A percentile compares a stretch with the other conserved stretches of the same genome.
Evolutionary conservation across 495 filamentous ascomycete genomes (phyloP).

Genomic region (Trichodelitschia bisporula): DNA sequence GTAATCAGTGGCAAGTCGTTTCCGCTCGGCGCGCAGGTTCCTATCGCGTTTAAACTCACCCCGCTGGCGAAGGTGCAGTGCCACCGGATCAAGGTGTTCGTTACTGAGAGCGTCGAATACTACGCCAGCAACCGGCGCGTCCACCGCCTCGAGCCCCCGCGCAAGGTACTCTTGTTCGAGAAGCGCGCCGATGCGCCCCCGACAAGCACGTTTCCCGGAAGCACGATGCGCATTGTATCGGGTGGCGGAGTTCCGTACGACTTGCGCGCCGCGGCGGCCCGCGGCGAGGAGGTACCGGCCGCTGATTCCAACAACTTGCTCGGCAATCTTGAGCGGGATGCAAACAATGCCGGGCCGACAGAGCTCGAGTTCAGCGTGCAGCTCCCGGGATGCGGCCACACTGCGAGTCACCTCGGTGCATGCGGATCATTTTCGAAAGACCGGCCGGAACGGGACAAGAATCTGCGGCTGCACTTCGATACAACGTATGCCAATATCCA

Average conservation of each 20-base stretch:
- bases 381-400: slow-evolving; percentile 72
- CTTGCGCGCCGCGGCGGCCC: slow-evolving; percentile 29
- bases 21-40: slow-evolving; percentile 72
- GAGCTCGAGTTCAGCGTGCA: slow-evolving; percentile 97
- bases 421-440: too few relatives aligned
- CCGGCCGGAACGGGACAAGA: slow-evolving; percentile 54
- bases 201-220: slow-evolving; percentile 51
- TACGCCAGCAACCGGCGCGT: slow-evolving; percentile 73
- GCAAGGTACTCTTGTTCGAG: slow-evolving; percentile 75
- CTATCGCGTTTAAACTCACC: slow-evolving; percentile 93
- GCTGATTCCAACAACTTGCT: slow-evolving; percentile 42
- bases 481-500: slow-evolving; percentile 92
- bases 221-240: slow-evolving; percentile 50
- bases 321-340: slow-evolving; percentile 45
- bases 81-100: slow-evolving; percentile 84
- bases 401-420: too few relatives aligned
- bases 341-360: slow-evolving; percentile 53
- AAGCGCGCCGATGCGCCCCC: slow-evolving; percentile 67
- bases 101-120: slow-evolving; percentile 88
- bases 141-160: slow-evolving; percentile 58
- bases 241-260: slow-evolving; percentile 62
- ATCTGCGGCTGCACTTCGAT: slow-evolving; percentile 60
- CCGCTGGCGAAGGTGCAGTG: slow-evolving; percentile 91
- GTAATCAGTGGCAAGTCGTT: slow-evolving; percentile 98
- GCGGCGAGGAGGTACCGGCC: slow-evolving; percentile 27